A percentile compares a stretch with the other conserved stretches of the same genome.
Evolutionary conservation across 2,329 filamentous ascomycete genomes (phyloP).

Genomic region (Blastomyces parvus): DNA sequence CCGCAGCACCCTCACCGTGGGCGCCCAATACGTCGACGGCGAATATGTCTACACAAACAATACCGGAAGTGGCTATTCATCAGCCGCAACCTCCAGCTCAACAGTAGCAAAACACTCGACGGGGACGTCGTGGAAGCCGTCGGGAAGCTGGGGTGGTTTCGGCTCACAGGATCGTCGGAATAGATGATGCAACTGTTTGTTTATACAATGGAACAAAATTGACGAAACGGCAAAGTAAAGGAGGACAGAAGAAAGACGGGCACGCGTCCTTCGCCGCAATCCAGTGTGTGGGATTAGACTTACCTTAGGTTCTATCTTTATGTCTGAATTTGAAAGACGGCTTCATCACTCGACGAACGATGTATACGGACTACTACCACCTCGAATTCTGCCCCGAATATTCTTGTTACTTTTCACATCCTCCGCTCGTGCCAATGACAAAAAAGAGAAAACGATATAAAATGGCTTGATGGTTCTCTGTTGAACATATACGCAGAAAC

Average conservation of each 20-base stretch:
- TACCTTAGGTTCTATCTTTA: not conserved
- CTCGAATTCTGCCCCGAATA: not conserved
- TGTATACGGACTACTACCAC: not conserved
- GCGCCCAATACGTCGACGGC: conserved; percentile 86
- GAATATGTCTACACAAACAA: conserved; percentile 69
- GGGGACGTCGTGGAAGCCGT: conserved; percentile 15
- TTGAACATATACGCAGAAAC: not conserved
- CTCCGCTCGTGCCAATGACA: not conserved
- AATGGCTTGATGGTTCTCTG: not conserved
- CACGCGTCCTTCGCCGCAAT: not conserved
- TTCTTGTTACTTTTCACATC: not conserved
- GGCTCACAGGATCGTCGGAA: not conserved
- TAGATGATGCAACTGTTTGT: not conserved
- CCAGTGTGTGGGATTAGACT: not conserved
- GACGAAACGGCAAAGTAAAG: not conserved
- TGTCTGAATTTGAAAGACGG: not conserved
- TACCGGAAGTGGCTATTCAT: conserved; percentile 15
- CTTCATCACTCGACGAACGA: not conserved
- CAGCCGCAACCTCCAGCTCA: conserved; percentile 28
- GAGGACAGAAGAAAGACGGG: not conserved
- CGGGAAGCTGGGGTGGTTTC: conserved; percentile 4
- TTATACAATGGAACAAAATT: not conserved
- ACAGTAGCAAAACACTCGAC: conserved; percentile 34
- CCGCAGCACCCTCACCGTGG: conserved; percentile 79
- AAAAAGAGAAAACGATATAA: not conserved